Conservation (phyloP, 805 yeast genomes). For the Starmerella ratchasimensis region DNA sequence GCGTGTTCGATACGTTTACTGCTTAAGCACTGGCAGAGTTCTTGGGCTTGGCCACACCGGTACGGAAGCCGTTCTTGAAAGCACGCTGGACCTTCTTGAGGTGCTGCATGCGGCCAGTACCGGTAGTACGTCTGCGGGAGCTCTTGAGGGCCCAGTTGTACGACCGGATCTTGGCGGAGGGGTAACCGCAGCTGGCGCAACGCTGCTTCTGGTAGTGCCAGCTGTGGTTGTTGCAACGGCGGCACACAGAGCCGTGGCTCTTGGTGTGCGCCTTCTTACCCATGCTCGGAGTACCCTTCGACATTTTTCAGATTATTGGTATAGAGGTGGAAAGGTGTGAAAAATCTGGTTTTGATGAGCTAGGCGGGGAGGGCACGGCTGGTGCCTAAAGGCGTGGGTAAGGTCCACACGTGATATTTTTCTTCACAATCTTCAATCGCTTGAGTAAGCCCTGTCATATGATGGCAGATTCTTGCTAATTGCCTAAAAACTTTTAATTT, state of each 20-base stretch:
- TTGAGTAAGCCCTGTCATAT: too few relatives aligned
- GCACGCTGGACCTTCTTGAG: slow-evolving; percentile 93
- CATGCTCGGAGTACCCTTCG: slow-evolving; percentile 97
- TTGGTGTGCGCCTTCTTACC: slow-evolving; percentile 97
- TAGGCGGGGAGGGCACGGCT: too few relatives aligned
- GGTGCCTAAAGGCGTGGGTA: background rate
- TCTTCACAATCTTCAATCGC: too few relatives aligned
- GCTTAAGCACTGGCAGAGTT: slow-evolving; percentile 35
- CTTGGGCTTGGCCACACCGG: slow-evolving; percentile 52
- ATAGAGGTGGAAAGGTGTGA: slow-evolving; percentile 12
- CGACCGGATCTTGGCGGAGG: slow-evolving; percentile 90
- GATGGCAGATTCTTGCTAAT: too few relatives aligned
- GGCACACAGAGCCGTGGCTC: slow-evolving; percentile 91
- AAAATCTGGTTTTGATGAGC: slow-evolving; percentile 15
- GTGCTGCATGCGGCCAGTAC: slow-evolving; percentile 99
- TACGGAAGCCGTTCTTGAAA: slow-evolving; percentile 98
- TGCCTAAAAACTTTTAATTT: too few relatives aligned
- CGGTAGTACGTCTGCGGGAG: slow-evolving; percentile 98
- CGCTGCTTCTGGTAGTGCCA: slow-evolving; percentile 99
- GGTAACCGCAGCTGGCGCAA: slow-evolving; percentile 98
- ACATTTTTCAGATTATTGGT: slow-evolving; percentile 25
- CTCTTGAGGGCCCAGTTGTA: slow-evolving; percentile 99
- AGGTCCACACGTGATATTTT: too few relatives aligned
- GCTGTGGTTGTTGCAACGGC: slow-evolving; percentile 91
- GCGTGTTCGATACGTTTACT: too few relatives aligned